Evolutionary conservation across 441 rosid species (phyloP).

Genomic region (Hura crepitans): DNA sequence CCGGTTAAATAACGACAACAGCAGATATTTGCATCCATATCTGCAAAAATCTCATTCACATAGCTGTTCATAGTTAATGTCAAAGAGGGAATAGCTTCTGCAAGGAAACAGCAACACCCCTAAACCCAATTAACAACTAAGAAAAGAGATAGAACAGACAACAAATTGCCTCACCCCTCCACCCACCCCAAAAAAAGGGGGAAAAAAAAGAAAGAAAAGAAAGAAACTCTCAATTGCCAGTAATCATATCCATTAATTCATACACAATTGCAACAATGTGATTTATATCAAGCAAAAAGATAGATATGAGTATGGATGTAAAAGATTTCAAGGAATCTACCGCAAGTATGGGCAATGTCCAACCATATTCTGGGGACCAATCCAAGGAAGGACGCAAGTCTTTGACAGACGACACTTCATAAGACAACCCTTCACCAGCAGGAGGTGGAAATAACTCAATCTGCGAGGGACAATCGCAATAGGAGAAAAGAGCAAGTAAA

Average conservation of each 20-base stretch:
- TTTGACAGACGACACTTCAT: constrained; percentile 36
- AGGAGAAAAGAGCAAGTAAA: background rate
- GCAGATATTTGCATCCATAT: background rate
- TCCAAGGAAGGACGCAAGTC: constrained; percentile 75
- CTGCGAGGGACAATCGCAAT: constrained; percentile 29
- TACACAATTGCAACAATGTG: background rate
- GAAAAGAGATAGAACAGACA: background rate
- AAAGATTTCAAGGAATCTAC: constrained; percentile 18
- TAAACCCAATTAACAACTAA: background rate
- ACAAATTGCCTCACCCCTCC: background rate
- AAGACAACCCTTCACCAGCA: constrained; percentile 57
- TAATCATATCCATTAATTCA: background rate
- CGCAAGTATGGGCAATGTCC: constrained; percentile 51
- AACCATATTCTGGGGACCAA: constrained; percentile 64
- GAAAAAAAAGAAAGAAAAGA: background rate
- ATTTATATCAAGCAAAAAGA: background rate
- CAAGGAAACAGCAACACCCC: background rate
- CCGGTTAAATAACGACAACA: background rate
- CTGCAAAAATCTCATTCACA: background rate
- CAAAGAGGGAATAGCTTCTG: background rate
- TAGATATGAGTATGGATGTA: background rate
- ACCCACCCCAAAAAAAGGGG: too few species aligned
- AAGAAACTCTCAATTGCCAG: background rate
- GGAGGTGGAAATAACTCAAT: constrained; percentile 61
- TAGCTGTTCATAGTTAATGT: background rate